A percentile compares a stretch with the other conserved stretches of the same genome.
phyloP scores from a whole-genome alignment of 2,329 filamentous ascomycete genomes.

The Neodidymelliopsis sp. region DNA sequence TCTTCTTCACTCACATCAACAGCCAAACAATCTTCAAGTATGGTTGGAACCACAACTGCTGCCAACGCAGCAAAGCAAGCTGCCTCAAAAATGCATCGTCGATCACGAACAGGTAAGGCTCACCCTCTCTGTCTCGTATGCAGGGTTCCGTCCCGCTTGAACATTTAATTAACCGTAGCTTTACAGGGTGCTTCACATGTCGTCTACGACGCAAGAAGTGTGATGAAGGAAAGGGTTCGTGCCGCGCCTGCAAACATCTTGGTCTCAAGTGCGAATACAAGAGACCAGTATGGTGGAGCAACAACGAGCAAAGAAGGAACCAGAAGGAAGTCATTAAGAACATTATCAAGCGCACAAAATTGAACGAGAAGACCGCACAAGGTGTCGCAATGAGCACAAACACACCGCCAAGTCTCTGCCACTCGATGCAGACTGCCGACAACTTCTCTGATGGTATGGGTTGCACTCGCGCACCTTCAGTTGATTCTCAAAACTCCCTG shows the following conservation, averaged over 20 bases:
- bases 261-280: constrained; percentile 94
- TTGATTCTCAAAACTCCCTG: constrained; percentile 78
- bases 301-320: constrained; percentile 80
- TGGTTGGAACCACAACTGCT: constrained; percentile 58
- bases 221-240: constrained; percentile 70
- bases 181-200: constrained; percentile 71
- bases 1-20: constrained; percentile 51
- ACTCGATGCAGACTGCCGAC: constrained; percentile 82
- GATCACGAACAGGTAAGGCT: constrained; percentile 88
- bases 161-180: constrained; percentile 47
- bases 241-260: constrained; percentile 72
- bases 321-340: constrained; percentile 97
- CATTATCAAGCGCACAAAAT: constrained; percentile 96
- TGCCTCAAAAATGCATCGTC: constrained; percentile 87
- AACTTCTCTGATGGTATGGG: constrained; percentile 78
- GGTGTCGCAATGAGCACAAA: constrained; percentile 58
- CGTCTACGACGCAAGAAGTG: constrained; percentile 74
- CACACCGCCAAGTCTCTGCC: constrained; percentile 80
- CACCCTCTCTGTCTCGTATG: constrained; percentile 38
- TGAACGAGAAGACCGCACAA: constrained; percentile 80
- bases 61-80: constrained; percentile 61
- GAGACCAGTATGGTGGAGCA: constrained; percentile 96
- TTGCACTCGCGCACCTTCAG: constrained; percentile 74
- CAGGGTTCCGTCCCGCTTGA: constrained; percentile 47
- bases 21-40: constrained; percentile 55